Percentiles rank a stretch among this genome's conserved stretches.
Evolutionary conservation across 2,329 filamentous ascomycete species (phyloP).

Genomic region (Aspergillus brasiliensis): DNA sequence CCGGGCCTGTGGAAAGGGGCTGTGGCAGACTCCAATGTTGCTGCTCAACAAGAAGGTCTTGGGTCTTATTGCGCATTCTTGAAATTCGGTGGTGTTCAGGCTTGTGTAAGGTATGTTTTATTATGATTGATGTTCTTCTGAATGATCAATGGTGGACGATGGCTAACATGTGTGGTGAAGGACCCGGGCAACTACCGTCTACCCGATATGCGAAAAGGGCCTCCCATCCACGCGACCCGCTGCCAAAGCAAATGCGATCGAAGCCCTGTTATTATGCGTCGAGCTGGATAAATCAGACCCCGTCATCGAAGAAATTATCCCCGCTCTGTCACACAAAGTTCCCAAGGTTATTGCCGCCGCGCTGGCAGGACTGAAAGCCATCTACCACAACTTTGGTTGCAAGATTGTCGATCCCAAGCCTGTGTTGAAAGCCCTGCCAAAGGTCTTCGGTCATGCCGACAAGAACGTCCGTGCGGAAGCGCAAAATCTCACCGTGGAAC

Average conservation of each 20-base stretch:
- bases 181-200: slow-evolving; percentile 73
- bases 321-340: slow-evolving; percentile 80
- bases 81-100: slow-evolving; percentile 82
- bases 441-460: slow-evolving; percentile 92
- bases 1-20: slow-evolving; percentile 87
- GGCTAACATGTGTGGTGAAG: slow-evolving; percentile 41
- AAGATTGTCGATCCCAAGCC: slow-evolving; percentile 93
- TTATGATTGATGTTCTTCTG: not conserved
- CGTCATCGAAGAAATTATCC: slow-evolving; percentile 86
- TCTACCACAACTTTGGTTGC: slow-evolving; percentile 93
- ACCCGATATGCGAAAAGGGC: slow-evolving; percentile 86
- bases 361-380: slow-evolving; percentile 73
- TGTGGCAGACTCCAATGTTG: slow-evolving; percentile 92
- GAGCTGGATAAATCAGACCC: slow-evolving; percentile 85
- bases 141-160: not conserved
- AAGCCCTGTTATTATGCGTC: slow-evolving; percentile 84
- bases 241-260: slow-evolving; percentile 82
- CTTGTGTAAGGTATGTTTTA: slow-evolving; percentile 65
- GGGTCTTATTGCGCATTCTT: slow-evolving; percentile 86
- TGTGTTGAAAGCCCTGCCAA: slow-evolving; percentile 82
- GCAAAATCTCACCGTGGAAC: slow-evolving; percentile 85
- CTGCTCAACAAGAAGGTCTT: slow-evolving; percentile 91
- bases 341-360: slow-evolving; percentile 83
- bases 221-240: slow-evolving; percentile 83
- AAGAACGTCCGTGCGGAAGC: slow-evolving; percentile 97